Base-by-base conservation (phyloP, 169 alveolate species). In the Eimeria sp. region DNA sequence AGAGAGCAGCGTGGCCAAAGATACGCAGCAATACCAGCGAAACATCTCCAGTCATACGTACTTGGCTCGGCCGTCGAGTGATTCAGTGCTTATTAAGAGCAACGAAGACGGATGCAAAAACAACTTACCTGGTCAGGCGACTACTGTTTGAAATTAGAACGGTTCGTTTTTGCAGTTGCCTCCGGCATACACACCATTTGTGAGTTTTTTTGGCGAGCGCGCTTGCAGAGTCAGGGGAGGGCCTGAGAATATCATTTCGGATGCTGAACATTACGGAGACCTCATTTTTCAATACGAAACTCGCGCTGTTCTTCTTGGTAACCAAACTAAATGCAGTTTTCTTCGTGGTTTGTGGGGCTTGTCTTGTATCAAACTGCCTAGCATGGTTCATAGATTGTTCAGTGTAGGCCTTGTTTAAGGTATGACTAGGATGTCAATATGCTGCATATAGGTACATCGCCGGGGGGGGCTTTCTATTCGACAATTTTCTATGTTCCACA, bases 221-320 rank as follows among this genome's bases (percentile, higher is more conserved):
- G 45, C 61, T 20, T 87, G 83, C 94, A 87, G 94, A 61, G 47
- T 45, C 65, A 1, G 3, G 25, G 80, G 51, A 45, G 34, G 76
- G 78, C 72, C 95, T 95, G 61, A 73, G 90, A 34, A 89, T 97
- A 40, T 96, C 98, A 16, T 97, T 97, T 88, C 97, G 98, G 89
- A 82, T 97, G 88, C 61, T 97, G 88, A 97, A 97, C 87, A 78
- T 97, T 22, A 91, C 98, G 67, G 97, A 94, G 58, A 95, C 95
- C 40, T 76, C 98, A 30, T 97, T 97, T 78, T 90, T 95, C 89
- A 94, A 96, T 20, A 97, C 98, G 20, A 73, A 84, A 40, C 97
- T 97, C 54, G 95, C 96, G 57, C 63, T 97, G 65, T 97, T 84
- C 80, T 80, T 97, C 40, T 49, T 97, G 93, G 96, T 94, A 40